Percentiles rank a stretch among this genome's conserved stretches.
phyloP scores from a whole-genome alignment of 352 stramenopile genomes.

The Pythium pyrilobum region DNA sequence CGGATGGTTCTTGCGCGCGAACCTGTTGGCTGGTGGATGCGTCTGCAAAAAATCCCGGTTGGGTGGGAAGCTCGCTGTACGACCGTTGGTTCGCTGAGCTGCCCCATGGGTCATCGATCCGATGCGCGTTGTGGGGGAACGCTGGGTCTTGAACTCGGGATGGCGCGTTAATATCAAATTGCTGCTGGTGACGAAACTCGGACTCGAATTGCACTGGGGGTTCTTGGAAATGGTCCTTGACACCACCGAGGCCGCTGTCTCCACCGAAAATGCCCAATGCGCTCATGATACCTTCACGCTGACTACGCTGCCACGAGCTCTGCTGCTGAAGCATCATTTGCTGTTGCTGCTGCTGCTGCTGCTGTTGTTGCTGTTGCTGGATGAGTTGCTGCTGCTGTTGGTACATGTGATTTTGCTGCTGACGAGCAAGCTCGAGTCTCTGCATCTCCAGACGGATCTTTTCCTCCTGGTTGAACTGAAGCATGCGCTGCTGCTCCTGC shows the following conservation, averaged over 20 bases:
- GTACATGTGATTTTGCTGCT: conserved; percentile 59
- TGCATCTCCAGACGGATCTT: conserved; percentile 85
- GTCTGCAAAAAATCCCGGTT: conserved; percentile 9
- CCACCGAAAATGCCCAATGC: conserved; percentile 63
- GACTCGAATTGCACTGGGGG: conserved; percentile 43
- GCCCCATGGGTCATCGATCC: conserved; percentile 14
- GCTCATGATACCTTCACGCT: conserved; percentile 77
- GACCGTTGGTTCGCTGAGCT: background rate
- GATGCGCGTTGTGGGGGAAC: conserved; percentile 3
- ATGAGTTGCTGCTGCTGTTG: conserved; percentile 47
- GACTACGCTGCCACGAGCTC: conserved; percentile 67
- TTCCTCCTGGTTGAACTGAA: conserved; percentile 64
- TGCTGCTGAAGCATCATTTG: conserved; percentile 72
- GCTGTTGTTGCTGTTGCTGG: conserved; percentile 43
- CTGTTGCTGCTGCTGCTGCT: conserved; percentile 61
- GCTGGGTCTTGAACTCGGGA: conserved; percentile 6
- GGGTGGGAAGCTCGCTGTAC: background rate
- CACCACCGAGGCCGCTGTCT: conserved; percentile 10
- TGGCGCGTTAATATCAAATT: conserved; percentile 15
- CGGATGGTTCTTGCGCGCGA: background rate
- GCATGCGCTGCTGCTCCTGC: conserved; percentile 62
- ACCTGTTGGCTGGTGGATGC: background rate
- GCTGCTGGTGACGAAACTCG: conserved; percentile 38
- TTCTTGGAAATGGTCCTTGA: conserved; percentile 17
- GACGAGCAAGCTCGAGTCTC: conserved; percentile 59